A percentile compares a stretch with the other conserved stretches of the same genome.
Conservation (phyloP, 768 basidiomycete genomes). For the Lepiota venenata region DNA sequence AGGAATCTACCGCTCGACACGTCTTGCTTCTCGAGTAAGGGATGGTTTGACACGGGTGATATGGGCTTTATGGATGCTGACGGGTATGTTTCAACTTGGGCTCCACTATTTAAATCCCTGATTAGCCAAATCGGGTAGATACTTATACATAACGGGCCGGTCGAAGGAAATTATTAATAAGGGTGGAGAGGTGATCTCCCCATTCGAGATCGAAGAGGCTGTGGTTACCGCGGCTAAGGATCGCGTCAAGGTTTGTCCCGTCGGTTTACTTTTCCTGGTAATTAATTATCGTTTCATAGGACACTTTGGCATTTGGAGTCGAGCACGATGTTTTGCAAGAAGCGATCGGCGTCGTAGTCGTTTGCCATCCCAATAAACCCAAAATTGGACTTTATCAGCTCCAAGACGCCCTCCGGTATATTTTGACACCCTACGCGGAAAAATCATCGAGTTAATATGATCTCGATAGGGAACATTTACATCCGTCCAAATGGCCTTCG, state of each 20-base stretch:
- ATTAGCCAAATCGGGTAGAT: constrained; percentile 15
- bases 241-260: constrained; percentile 31
- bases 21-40: constrained; percentile 44
- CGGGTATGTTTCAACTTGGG: constrained; percentile 24
- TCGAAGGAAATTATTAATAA: constrained; percentile 60
- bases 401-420: constrained; percentile 37
- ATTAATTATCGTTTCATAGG: constrained; percentile 18
- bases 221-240: constrained; percentile 39
- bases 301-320: constrained; percentile 39
- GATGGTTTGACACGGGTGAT: constrained; percentile 54
- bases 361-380: constrained; percentile 28
- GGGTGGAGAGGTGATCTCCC: constrained; percentile 59
- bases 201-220: constrained; percentile 60
- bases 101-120: neutral
- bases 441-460: neutral
- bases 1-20: constrained; percentile 38
- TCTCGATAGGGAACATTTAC: constrained; percentile 34
- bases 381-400: constrained; percentile 38
- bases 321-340: constrained; percentile 47
- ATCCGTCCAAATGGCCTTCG: constrained; percentile 49
- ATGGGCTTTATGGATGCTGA: constrained; percentile 44
- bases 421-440: neutral
- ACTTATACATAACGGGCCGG: constrained; percentile 51
- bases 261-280: neutral
- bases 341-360: constrained; percentile 41